These are phyloP conservation scores for Viridothelium virens DNA, from an alignment of 495 filamentous ascomycete genomes.

Conservation along the genomic window DNA sequence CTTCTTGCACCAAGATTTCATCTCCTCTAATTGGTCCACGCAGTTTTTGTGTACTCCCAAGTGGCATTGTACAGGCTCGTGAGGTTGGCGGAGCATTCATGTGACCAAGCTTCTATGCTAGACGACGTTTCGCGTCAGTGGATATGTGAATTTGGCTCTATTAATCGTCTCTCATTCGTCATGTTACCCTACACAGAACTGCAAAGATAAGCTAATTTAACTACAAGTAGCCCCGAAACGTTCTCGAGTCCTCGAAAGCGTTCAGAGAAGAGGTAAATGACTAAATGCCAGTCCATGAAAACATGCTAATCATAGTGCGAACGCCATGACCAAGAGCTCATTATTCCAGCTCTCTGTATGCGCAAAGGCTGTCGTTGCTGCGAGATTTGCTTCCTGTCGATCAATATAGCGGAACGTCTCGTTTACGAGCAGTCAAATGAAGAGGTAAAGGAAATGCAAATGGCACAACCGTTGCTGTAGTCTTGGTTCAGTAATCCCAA, in stretches of 20 bases:
- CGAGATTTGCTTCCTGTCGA: not conserved
- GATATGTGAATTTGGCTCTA: not conserved
- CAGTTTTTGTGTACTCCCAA: no score
- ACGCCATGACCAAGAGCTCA: not conserved
- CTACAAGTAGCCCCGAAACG: not conserved
- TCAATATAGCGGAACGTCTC: not conserved
- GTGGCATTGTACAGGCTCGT: no score
- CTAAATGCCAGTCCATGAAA: not conserved
- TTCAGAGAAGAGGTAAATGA: not conserved
- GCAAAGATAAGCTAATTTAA: not conserved
- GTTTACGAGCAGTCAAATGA: not conserved
- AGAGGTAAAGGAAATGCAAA: not conserved
- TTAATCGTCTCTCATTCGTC: constrained; percentile 1
- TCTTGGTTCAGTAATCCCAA: constrained; percentile 3
- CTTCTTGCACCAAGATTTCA: no score
- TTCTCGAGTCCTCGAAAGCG: not conserved
- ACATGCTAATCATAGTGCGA: not conserved
- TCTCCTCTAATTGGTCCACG: no score
- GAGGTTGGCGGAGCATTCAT: not conserved
- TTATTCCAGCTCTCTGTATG: not conserved
- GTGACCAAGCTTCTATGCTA: not conserved
- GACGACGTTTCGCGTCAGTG: not conserved
- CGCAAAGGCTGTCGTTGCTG: not conserved
- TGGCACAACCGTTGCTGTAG: not conserved
- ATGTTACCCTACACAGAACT: not conserved